Percentiles rank a stretch among this genome's conserved stretches.
These are phyloP conservation scores for Corymbia calophylla DNA, from an alignment of 441 rosid genomes.

Conservation along the genomic window DNA sequence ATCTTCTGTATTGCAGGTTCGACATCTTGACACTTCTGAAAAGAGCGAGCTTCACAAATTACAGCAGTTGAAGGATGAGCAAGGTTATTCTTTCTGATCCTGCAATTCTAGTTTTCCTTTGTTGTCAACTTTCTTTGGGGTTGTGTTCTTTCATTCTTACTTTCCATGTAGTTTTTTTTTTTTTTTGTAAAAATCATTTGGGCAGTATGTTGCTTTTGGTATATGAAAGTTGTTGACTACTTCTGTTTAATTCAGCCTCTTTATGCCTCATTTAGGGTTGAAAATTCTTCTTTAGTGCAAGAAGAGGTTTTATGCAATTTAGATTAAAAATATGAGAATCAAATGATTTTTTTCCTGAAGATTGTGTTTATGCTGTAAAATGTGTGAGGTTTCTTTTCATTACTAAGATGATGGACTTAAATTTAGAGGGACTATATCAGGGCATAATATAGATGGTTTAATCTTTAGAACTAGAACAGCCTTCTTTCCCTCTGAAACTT, in stretches of 20 bases:
- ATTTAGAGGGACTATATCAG: neutral
- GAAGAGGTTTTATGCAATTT: neutral
- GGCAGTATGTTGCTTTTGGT: neutral
- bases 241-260: neutral
- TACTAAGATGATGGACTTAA: neutral
- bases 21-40: slow-evolving; percentile 98
- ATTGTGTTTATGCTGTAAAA: neutral
- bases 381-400: neutral
- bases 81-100: slow-evolving; percentile 41
- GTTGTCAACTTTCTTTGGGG: neutral
- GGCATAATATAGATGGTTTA: neutral
- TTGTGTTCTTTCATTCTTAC: neutral
- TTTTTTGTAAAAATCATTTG: neutral
- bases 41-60: slow-evolving; percentile 98
- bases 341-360: neutral
- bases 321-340: neutral
- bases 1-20: slow-evolving; percentile 49
- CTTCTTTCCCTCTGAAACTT: neutral
- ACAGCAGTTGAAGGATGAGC: slow-evolving; percentile 98
- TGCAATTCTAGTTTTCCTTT: neutral
- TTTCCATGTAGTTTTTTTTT: neutral
- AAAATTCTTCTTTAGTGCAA: neutral
- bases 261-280: neutral
- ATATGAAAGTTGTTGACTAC: neutral
- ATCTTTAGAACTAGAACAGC: neutral